These are phyloP conservation scores for Phytopythium ostracodes DNA, from an alignment of 352 stramenopile species.

Conservation along the genomic window DNA sequence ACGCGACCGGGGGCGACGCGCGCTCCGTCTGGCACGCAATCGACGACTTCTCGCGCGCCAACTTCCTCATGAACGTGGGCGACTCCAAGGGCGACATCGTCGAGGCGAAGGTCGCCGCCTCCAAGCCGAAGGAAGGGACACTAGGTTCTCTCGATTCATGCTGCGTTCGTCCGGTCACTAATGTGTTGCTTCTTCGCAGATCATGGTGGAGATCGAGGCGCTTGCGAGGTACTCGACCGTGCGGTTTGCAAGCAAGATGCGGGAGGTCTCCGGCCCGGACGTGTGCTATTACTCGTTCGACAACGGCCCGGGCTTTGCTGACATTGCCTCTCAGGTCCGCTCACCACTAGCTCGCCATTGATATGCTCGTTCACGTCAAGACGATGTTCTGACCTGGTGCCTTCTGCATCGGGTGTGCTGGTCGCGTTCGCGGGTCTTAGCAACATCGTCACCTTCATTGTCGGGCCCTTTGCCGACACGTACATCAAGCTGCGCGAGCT, in stretches of 20 bases:
- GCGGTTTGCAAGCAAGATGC: slow-evolving; percentile 31
- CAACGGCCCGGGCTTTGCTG: slow-evolving; percentile 27
- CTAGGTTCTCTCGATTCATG: neutral
- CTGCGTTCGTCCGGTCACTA: neutral
- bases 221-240: slow-evolving; percentile 43
- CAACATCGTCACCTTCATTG: slow-evolving; percentile 28
- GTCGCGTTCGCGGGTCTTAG: slow-evolving; percentile 24
- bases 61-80: slow-evolving; percentile 35
- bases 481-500: slow-evolving; percentile 22
- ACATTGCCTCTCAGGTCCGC: slow-evolving; percentile 30
- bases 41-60: slow-evolving; percentile 25
- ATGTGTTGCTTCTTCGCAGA: neutral
- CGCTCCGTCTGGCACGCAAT: slow-evolving; percentile 26
- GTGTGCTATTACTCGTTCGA: slow-evolving; percentile 47
- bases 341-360: neutral
- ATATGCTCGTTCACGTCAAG: neutral
- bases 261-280: slow-evolving; percentile 14
- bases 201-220: slow-evolving; percentile 38
- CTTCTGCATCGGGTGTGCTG: slow-evolving; percentile 13
- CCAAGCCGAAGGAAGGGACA: slow-evolving; percentile 11
- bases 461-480: slow-evolving; percentile 29
- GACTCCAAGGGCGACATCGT: slow-evolving; percentile 31
- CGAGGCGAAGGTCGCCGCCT: slow-evolving; percentile 22
- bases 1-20: slow-evolving; percentile 20
- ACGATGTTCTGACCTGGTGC: no score